These are phyloP conservation scores for Phoma sp. DNA, from an alignment of 2,329 filamentous ascomycete genomes.

Conservation along the genomic window DNA sequence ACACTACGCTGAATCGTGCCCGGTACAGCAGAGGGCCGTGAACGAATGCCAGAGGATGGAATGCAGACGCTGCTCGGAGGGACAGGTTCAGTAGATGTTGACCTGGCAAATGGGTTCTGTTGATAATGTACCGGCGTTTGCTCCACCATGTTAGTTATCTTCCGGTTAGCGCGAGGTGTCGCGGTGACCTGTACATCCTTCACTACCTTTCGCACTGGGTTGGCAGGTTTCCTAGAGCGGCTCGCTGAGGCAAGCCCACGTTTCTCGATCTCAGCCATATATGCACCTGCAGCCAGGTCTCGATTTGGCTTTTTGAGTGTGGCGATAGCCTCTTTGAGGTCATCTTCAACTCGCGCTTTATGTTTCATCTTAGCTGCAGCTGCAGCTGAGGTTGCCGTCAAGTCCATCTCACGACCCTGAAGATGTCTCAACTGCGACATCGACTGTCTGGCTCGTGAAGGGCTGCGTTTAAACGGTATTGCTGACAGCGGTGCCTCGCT, in stretches of 20 bases:
- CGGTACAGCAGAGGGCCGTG: constrained; percentile 31
- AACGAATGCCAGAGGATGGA: constrained; percentile 49
- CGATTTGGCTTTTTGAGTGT: constrained; percentile 78
- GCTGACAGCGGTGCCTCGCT: constrained; percentile 65
- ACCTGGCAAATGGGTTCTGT: constrained; percentile 31
- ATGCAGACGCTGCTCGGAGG: constrained; percentile 44
- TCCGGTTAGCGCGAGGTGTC: constrained; percentile 48
- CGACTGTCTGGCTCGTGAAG: constrained; percentile 43
- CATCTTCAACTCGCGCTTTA: constrained; percentile 70
- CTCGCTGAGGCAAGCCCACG: constrained; percentile 46
- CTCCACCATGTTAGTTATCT: constrained; percentile 40
- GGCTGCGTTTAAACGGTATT: constrained; percentile 57
- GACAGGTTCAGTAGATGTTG: constrained; percentile 22
- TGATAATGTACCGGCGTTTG: constrained; percentile 38
- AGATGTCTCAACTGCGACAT: constrained; percentile 54
- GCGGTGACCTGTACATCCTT: constrained; percentile 51
- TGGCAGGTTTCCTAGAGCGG: constrained; percentile 38
- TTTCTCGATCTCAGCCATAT: constrained; percentile 71
- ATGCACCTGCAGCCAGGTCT: constrained; percentile 68
- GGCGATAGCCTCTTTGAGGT: constrained; percentile 75
- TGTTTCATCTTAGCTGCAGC: constrained; percentile 66
- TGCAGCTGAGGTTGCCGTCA: constrained; percentile 59
- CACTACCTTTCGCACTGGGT: constrained; percentile 33
- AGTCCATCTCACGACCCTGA: constrained; percentile 60
- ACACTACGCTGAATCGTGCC: constrained; percentile 36